These are phyloP conservation scores for Neurospora sp. DNA, from an alignment of 495 filamentous ascomycete genomes.

Conservation along the genomic window DNA sequence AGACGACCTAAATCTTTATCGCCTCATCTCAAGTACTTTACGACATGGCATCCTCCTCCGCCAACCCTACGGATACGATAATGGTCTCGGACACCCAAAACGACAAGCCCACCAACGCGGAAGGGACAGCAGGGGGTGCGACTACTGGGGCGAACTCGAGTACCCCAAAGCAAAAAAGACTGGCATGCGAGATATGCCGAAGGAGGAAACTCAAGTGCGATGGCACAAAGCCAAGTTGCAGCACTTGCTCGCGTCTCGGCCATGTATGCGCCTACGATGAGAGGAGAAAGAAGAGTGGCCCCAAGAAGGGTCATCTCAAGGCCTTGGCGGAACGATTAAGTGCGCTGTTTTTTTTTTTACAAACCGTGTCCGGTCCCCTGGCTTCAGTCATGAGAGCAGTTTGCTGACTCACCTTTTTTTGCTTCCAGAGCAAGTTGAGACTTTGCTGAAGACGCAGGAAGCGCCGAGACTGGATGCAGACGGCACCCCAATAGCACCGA, in stretches of 20 bases:
- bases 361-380: conserved; percentile 7
- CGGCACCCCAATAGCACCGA: conserved; percentile 20
- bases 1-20: neutral
- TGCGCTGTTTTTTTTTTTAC: conserved; percentile 31
- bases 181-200: conserved; percentile 93
- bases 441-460: conserved; percentile 68
- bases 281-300: conserved; percentile 92
- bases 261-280: conserved; percentile 96
- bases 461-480: conserved; percentile 25
- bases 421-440: conserved; percentile 81
- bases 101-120: conserved; percentile 17
- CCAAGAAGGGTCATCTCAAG: conserved; percentile 97
- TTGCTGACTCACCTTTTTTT: neutral
- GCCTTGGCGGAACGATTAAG: conserved; percentile 88
- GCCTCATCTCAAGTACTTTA: neutral
- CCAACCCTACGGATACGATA: conserved; percentile 25
- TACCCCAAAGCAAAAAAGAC: conserved; percentile 77
- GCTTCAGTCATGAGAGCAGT: neutral
- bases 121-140: conserved; percentile 14
- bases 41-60: conserved; percentile 33
- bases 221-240: conserved; percentile 73
- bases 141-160: conserved; percentile 46
- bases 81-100: conserved; percentile 28
- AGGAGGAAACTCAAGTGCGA: conserved; percentile 85
- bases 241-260: conserved; percentile 78